Conservation (phyloP, 176 grass and related monocot genomes). For the Coix lacrymajobi region DNA sequence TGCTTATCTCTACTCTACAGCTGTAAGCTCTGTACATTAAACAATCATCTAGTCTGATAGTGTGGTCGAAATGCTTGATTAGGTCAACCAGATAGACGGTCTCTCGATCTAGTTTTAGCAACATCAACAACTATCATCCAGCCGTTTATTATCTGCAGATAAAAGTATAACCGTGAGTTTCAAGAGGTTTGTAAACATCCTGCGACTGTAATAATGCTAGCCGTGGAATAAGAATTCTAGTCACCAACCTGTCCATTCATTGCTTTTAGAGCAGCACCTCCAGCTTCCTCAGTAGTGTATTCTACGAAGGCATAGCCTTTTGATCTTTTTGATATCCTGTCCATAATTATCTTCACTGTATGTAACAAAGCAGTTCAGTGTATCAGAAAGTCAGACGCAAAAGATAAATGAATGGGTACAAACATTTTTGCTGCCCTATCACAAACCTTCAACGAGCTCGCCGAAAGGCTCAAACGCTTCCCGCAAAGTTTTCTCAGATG, state of each 20-base stretch:
- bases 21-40: neutral
- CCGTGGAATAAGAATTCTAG: neutral
- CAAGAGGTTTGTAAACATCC: neutral
- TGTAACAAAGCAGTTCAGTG: neutral
- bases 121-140: constrained; percentile 97
- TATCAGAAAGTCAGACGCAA: constrained; percentile 9
- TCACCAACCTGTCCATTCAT: constrained; percentile 82
- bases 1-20: constrained; percentile 21
- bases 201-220: neutral
- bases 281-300: constrained; percentile 91
- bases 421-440: neutral
- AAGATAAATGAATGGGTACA: constrained; percentile 10
- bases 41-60: constrained; percentile 24
- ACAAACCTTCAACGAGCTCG: constrained; percentile 82
- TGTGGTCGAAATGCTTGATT: constrained; percentile 26
- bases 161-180: constrained; percentile 3
- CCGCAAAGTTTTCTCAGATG: constrained; percentile 79
- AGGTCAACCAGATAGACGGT: neutral
- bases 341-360: constrained; percentile 93
- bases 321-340: constrained; percentile 96
- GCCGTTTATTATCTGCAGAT: constrained; percentile 84
- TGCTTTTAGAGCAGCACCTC: constrained; percentile 77
- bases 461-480: constrained; percentile 87
- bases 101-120: constrained; percentile 58
- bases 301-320: constrained; percentile 93